phyloP scores from a whole-genome alignment of 768 basidiomycete species.

The Sutorius australiensis region DNA sequence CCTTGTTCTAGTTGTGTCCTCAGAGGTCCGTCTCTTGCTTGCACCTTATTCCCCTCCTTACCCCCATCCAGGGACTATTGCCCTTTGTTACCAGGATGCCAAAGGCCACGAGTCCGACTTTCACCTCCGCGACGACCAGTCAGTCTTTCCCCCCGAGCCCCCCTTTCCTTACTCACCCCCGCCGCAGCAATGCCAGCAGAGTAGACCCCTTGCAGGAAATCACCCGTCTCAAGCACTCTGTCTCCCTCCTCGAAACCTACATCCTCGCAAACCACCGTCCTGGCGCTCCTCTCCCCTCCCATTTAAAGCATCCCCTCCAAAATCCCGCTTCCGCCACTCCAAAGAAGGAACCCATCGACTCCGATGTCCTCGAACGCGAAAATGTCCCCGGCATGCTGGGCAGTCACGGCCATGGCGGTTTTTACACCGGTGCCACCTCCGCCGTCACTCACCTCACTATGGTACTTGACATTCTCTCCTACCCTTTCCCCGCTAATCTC shows the following conservation, averaged over 20 bases:
- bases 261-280: conserved; percentile 32
- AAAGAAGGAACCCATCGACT: conserved; percentile 53
- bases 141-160: conserved; percentile 1
- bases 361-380: conserved; percentile 44
- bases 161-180: conserved; percentile 38
- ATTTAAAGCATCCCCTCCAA: conserved; percentile 27
- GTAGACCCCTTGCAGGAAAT: conserved; percentile 40
- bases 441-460: conserved; percentile 64
- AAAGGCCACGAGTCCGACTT: conserved; percentile 57
- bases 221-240: conserved; percentile 38
- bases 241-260: conserved; percentile 37
- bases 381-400: conserved; percentile 63
- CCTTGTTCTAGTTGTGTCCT: conserved; percentile 88
- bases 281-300: conserved; percentile 14
- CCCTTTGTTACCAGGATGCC: conserved; percentile 75
- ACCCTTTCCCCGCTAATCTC: conserved; percentile 16
- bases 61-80: conserved; percentile 60
- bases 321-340: conserved; percentile 34
- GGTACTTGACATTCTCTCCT: conserved; percentile 34
- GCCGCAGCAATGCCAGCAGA: conserved; percentile 29
- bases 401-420: conserved; percentile 59
- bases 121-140: conserved; percentile 53
- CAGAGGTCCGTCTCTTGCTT: conserved; percentile 48
- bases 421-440: conserved; percentile 79
- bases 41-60: conserved; percentile 9